Evolutionary conservation across 2,329 filamentous ascomycete species (phyloP).

Genomic region (Colletotrichum scovillei): DNA sequence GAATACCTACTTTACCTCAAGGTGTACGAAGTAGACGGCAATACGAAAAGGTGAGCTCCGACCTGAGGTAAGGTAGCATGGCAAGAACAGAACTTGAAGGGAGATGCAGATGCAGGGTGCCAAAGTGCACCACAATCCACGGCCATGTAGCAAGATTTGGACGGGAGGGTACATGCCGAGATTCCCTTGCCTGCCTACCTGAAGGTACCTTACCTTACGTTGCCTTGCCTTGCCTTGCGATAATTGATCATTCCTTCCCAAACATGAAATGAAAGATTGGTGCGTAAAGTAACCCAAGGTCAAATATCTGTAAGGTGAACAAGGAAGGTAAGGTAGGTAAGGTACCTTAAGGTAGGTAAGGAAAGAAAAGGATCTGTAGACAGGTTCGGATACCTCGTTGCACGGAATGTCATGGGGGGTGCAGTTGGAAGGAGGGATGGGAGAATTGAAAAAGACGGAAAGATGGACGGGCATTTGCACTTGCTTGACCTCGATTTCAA

Average conservation of each 20-base stretch:
- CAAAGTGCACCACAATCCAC: constrained; percentile 1
- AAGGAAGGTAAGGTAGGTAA: too few relatives aligned
- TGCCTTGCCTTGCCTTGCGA: constrained; percentile 1
- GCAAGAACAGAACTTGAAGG: constrained; percentile 8
- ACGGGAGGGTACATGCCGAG: constrained; percentile 14
- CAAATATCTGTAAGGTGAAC: too few relatives aligned
- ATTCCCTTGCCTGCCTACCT: not conserved
- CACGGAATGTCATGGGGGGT: constrained; percentile 21
- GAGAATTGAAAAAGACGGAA: constrained; percentile 8
- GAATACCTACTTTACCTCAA: not conserved
- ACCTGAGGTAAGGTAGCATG: constrained; percentile 17
- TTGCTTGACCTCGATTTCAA: not conserved
- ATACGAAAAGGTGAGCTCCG: not conserved
- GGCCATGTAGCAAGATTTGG: not conserved
- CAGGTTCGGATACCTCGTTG: not conserved
- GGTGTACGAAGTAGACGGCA: not conserved
- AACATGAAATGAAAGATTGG: not conserved
- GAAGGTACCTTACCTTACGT: not conserved
- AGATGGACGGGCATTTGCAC: constrained; percentile 1
- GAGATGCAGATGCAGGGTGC: not conserved
- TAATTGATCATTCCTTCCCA: not conserved
- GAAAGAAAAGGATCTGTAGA: too few relatives aligned
- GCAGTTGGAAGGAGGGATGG: not conserved
- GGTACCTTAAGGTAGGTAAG: too few relatives aligned
- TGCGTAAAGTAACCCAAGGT: not conserved